Base-by-base conservation (phyloP, 1,139 yeast genomes). In the Saccharomyces uvarum region DNA sequence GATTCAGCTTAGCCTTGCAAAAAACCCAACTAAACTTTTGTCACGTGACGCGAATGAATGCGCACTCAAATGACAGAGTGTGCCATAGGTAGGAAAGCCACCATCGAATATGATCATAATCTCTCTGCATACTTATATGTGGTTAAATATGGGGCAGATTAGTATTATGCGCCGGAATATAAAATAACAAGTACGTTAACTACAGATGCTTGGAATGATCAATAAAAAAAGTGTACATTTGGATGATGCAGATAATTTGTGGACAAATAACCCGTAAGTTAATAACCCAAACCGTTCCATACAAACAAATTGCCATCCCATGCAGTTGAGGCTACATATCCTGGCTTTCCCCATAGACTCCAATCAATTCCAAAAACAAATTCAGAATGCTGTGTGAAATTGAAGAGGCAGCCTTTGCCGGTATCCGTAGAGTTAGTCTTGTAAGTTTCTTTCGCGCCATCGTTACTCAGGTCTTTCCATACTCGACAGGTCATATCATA, bases 291-390 rank as follows among this genome's bases (percentile, higher is more conserved):
- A 4, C 84, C 78, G 63, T 87, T 90, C 96, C 96, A 93, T n/a
- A 93, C 78, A 65, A 86, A 84, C 9, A 90, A 85, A 86, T 88
- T 89, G 66, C 93, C 96, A 72, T 93, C 99, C 97, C 97, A 93
- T 0, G 97, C 97, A 0, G 93, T 86, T 26, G 96, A 83, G 8
- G 95, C 96, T 19, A 86, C 91, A 89, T 95, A 91, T 0, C 97
- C 98, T 2, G 95, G 95, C 61, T 85, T 84, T 8, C 98, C 98
- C 97, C 98, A 93, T 54, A 93, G 73, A 62, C 96, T 86, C 85
- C 96, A 93, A 71, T 93, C 98, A 59, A 93, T 86, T n/a, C 95
- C 97, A 61, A 88, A 82, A 2, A 87, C 97, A 72, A 93, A 93
- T 73, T 93, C 99, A 44, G 82, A 78, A 71, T 93, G 98, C 50